A percentile compares a stretch with the other conserved stretches of the same genome.
Evolutionary conservation across 768 basidiomycete genomes (phyloP).

Genomic region (Suillus americanus): DNA sequence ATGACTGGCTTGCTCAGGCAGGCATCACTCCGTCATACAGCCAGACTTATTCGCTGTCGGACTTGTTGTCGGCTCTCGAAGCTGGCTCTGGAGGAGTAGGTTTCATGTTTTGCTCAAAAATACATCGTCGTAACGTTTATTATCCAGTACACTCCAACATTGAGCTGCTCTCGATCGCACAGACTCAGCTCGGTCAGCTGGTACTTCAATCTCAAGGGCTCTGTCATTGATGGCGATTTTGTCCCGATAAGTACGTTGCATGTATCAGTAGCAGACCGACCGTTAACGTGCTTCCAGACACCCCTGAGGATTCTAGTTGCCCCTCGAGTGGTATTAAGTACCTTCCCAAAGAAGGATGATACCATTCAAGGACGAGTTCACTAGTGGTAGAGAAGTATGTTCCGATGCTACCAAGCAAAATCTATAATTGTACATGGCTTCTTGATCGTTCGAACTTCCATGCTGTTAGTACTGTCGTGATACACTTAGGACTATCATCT

Average conservation of each 20-base stretch:
- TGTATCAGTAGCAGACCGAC: neutral
- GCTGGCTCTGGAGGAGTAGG: slow-evolving; percentile 48
- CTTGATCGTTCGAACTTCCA: neutral
- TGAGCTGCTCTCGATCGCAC: slow-evolving; percentile 41
- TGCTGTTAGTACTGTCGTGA: neutral
- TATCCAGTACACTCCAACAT: slow-evolving; percentile 45
- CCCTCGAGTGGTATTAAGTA: slow-evolving; percentile 60
- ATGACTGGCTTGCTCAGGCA: slow-evolving; percentile 64
- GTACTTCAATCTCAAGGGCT: slow-evolving; percentile 67
- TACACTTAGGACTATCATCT: neutral
- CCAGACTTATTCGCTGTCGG: slow-evolving; percentile 56
- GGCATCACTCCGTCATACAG: slow-evolving; percentile 71
- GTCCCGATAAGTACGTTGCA: slow-evolving; percentile 51
- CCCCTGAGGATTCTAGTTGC: slow-evolving; percentile 51
- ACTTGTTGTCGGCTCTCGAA: slow-evolving; percentile 54
- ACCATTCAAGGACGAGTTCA: neutral
- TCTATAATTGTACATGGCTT: slow-evolving; percentile 5
- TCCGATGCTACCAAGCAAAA: neutral
- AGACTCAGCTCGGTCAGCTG: slow-evolving; percentile 49
- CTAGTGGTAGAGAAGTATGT: neutral
- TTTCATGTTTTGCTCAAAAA: slow-evolving; percentile 9
- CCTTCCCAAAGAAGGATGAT: slow-evolving; percentile 44
- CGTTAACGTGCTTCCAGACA: slow-evolving; percentile 36
- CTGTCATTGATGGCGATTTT: slow-evolving; percentile 65
- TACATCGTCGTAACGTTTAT: neutral